Evolutionary conservation across 1,284 basidiomycete genomes (phyloP).

Genomic region (Tetrapyrgos nigripes): DNA sequence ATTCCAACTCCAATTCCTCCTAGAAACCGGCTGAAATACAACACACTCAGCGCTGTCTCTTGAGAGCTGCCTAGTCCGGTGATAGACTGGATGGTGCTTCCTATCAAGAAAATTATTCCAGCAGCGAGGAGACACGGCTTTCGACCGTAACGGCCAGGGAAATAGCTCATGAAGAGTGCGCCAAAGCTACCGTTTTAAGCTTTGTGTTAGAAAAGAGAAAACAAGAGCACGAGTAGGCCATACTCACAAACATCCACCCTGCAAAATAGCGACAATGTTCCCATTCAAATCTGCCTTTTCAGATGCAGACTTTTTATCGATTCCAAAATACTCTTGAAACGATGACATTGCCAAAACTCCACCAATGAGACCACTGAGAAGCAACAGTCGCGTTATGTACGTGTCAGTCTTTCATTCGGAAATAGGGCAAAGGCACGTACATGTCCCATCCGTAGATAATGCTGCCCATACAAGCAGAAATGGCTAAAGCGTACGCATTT

Average conservation of each 20-base stretch:
- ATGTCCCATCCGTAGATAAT: slow-evolving; percentile 50
- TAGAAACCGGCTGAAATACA: slow-evolving; percentile 56
- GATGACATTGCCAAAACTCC: slow-evolving; percentile 51
- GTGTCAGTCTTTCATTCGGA: neutral
- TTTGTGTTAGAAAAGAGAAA: neutral
- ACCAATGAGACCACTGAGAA: slow-evolving; percentile 52
- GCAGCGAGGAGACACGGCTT: slow-evolving; percentile 55
- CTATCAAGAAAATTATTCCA: slow-evolving; percentile 61
- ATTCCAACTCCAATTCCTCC: slow-evolving; percentile 57
- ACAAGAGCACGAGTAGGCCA: slow-evolving; percentile 14
- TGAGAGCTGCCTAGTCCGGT: slow-evolving; percentile 48
- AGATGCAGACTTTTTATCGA: slow-evolving; percentile 41
- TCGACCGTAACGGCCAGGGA: slow-evolving; percentile 50
- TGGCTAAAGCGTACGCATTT: slow-evolving; percentile 52
- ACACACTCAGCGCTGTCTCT: slow-evolving; percentile 43
- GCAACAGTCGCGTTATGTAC: slow-evolving; percentile 8
- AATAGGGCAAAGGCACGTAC: slow-evolving; percentile 34
- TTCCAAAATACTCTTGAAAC: slow-evolving; percentile 53
- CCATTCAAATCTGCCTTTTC: slow-evolving; percentile 49
- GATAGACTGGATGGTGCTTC: slow-evolving; percentile 58
- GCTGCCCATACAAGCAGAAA: slow-evolving; percentile 53
- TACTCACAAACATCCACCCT: slow-evolving; percentile 65
- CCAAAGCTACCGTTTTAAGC: slow-evolving; percentile 43
- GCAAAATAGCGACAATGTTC: slow-evolving; percentile 65
- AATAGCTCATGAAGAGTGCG: slow-evolving; percentile 47